Evolutionary conservation across 495 filamentous ascomycete genomes (phyloP).

Genomic region (Xylaria longipes): DNA sequence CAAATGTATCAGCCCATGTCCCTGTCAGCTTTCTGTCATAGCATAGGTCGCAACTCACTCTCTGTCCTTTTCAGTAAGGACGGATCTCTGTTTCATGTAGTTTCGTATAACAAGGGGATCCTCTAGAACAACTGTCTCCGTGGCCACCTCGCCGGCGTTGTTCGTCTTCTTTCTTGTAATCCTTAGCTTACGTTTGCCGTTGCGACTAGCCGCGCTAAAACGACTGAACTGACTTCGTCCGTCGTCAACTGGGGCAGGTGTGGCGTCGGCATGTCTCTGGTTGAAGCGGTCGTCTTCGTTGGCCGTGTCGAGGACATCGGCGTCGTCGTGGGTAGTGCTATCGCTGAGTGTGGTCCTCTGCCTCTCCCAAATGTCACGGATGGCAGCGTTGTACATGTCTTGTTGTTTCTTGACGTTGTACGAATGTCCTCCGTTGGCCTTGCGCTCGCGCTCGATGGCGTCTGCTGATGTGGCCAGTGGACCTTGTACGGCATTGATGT

Average conservation of each 20-base stretch:
- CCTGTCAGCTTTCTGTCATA: not conserved
- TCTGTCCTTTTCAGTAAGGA: slow-evolving; percentile 67
- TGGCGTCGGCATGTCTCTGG: slow-evolving; percentile 43
- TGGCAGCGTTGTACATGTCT: slow-evolving; percentile 83
- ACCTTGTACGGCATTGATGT: slow-evolving; percentile 87
- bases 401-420: slow-evolving; percentile 97
- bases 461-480: slow-evolving; percentile 82
- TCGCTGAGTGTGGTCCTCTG: slow-evolving; percentile 79
- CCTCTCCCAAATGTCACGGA: slow-evolving; percentile 86
- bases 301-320: slow-evolving; percentile 66
- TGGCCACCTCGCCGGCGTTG: slow-evolving; percentile 66
- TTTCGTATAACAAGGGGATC: slow-evolving; percentile 77
- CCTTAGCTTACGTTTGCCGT: slow-evolving; percentile 70
- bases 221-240: slow-evolving; percentile 86
- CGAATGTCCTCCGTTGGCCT: slow-evolving; percentile 90
- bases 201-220: slow-evolving; percentile 70
- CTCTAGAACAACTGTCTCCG: slow-evolving; percentile 66
- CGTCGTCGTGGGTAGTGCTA: slow-evolving; percentile 63
- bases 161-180: slow-evolving; percentile 73
- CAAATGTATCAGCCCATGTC: slow-evolving; percentile 24
- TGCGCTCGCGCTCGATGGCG: slow-evolving; percentile 68
- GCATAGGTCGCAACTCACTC: slow-evolving; percentile 56
- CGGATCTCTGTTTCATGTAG: slow-evolving; percentile 60
- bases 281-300: slow-evolving; percentile 65
- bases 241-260: slow-evolving; percentile 67